Evolutionary conservation across 129 eudicot species (phyloP).

Genomic region (Erigeron canadensis): DNA sequence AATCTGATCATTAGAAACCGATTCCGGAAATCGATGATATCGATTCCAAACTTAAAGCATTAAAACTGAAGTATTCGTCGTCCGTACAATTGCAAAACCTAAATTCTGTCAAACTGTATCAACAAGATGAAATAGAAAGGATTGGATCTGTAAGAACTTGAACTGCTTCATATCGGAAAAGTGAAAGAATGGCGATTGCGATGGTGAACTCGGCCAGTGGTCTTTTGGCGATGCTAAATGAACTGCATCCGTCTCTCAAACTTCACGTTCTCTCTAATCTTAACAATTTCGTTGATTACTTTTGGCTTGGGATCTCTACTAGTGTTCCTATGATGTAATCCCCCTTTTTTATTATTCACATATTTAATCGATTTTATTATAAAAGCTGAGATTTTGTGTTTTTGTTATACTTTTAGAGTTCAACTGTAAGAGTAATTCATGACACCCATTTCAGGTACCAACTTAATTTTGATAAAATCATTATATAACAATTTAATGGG

Average conservation of each 20-base stretch:
- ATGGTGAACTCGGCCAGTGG: constrained; percentile 93
- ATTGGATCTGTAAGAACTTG: too few relatives aligned
- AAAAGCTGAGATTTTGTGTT: too few relatives aligned
- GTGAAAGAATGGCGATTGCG: constrained; percentile 54
- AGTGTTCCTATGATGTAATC: constrained; percentile 68
- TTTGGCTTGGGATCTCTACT: constrained; percentile 98
- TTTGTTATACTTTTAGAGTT: too few relatives aligned
- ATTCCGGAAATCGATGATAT: constrained; percentile 43
- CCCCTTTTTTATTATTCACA: neutral
- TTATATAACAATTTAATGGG: too few relatives aligned
- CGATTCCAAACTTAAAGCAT: constrained; percentile 55
- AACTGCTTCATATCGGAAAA: too few relatives aligned
- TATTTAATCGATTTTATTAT: too few relatives aligned
- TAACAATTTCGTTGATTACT: constrained; percentile 62
- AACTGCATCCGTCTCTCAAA: constrained; percentile 64
- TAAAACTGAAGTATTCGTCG: constrained; percentile 62
- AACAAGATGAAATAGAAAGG: too few relatives aligned
- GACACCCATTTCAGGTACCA: too few relatives aligned
- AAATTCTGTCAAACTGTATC: constrained; percentile 68
- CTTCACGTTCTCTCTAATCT: constrained; percentile 81
- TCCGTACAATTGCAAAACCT: constrained; percentile 18
- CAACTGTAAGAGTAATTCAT: too few relatives aligned
- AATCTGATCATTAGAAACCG: constrained; percentile 24
- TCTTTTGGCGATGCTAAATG: constrained; percentile 86
- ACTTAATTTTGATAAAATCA: too few relatives aligned